These are phyloP conservation scores for Olyra latifolia DNA, from an alignment of 176 grass and related monocot species.

Conservation along the genomic window DNA sequence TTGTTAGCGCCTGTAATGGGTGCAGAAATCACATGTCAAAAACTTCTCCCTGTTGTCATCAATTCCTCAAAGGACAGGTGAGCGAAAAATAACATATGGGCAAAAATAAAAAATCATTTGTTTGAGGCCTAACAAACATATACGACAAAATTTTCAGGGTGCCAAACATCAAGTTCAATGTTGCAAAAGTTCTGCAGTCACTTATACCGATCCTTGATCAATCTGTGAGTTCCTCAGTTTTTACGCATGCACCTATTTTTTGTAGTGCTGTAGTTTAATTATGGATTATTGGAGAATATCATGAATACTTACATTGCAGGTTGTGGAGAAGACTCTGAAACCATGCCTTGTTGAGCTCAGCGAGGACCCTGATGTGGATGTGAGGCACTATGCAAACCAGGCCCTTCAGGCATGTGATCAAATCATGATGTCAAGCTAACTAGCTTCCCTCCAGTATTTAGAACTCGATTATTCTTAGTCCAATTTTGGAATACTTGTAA, in stretches of 20 bases:
- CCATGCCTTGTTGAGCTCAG: slow-evolving; percentile 91
- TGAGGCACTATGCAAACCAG: slow-evolving; percentile 76
- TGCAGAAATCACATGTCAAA: slow-evolving; percentile 82
- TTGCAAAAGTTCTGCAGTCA: slow-evolving; percentile 82
- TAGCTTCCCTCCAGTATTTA: slow-evolving; percentile 26
- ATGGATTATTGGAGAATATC: slow-evolving; percentile 23
- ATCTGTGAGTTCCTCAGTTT: slow-evolving; percentile 54
- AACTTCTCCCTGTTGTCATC: slow-evolving; percentile 76
- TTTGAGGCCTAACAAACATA: neutral
- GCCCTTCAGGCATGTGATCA: slow-evolving; percentile 84
- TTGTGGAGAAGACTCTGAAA: slow-evolving; percentile 68
- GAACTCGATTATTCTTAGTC: slow-evolving; percentile 32
- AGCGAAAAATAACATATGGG: neutral
- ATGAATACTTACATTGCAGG: slow-evolving; percentile 46
- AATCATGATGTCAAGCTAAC: slow-evolving; percentile 86
- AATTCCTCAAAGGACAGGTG: slow-evolving; percentile 92
- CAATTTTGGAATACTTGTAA: slow-evolving; percentile 50
- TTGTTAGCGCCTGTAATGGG: slow-evolving; percentile 89
- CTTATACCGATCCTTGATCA: slow-evolving; percentile 76
- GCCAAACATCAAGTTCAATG: slow-evolving; percentile 96
- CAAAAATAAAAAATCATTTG: neutral
- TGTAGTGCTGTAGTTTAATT: neutral
- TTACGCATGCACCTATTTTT: neutral
- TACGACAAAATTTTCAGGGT: slow-evolving; percentile 51
- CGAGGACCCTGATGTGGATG: slow-evolving; percentile 97